Base-by-base conservation (phyloP, 805 yeast genomes). In the Metschnikowia henanensis region DNA sequence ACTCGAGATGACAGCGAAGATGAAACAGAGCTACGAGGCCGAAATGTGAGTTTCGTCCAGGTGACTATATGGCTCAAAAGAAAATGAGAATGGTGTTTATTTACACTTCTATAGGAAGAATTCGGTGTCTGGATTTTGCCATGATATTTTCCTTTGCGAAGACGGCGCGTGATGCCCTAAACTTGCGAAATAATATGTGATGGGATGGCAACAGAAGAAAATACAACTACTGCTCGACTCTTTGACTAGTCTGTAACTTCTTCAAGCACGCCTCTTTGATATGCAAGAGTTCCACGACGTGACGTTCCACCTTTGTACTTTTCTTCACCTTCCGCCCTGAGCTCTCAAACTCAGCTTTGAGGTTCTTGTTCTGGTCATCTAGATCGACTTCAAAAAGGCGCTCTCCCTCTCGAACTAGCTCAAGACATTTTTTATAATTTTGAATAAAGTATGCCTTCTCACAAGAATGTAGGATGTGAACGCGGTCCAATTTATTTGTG, bases 361-460 rank as follows among this genome's bases (percentile, higher is more conserved):
- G 29, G 12, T 26, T 49, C 34, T 49, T 68, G 59, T 32, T 67
- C 49, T 39, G 65, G 19, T 46, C 54, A 32, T 45, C 56, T 39
- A 35, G 56, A 23, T 44, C 56, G 13, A 56, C 57, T 8, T 56
- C 68, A 49, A 57, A 70, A 8, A 69, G 45, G 12, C 39, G 41
- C 39, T 76, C 62, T 0, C 77, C 72, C 6, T 25, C 46, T 13
- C 66, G 59, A 29, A 81, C 68, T 21, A 73, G 61, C 33, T 68
- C 65, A 13, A 79, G 58, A 45, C 94, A 86, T 38, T 65, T 63
- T 0, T 44, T 29, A 53, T 80, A 88, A 29, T 80, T 64, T 37
- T 77, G 68, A 37, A 66, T 54, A 57, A 68, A 89, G 57, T 83
- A 88, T 2, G 81, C 72, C 47, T 81, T 65, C 50, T 87, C 90